phyloP scores from a whole-genome alignment of 108 stramenopile species.

The Stephanodiscus triporus region DNA sequence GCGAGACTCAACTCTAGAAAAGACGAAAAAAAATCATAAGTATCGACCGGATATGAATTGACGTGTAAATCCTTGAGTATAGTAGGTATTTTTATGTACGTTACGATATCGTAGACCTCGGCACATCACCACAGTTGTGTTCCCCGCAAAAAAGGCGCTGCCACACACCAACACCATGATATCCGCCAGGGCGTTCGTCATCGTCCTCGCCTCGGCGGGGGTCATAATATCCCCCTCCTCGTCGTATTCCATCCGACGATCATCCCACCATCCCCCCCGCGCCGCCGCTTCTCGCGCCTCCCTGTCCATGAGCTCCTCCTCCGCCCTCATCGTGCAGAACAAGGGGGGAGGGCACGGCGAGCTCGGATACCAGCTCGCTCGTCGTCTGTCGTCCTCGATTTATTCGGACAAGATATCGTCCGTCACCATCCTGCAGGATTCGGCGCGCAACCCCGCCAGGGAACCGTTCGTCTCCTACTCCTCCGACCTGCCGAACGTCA shows the following conservation, averaged over 20 bases:
- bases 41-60: no score
- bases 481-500: conserved; percentile 73
- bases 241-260: conserved; percentile 26
- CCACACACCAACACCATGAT: no score
- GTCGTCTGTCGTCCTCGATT: conserved; percentile 63
- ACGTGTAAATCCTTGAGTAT: no score
- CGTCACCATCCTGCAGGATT: conserved; percentile 86
- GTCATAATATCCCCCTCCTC: conserved; percentile 17
- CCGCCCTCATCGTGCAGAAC: conserved; percentile 87
- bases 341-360: conserved; percentile 90
- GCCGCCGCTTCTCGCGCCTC: conserved; percentile 6
- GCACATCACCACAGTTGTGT: no score
- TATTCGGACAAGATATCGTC: conserved; percentile 73
- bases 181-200: conserved; percentile 11
- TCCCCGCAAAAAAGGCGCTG: no score
- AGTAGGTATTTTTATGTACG: no score
- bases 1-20: no score
- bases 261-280: neutral
- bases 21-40: no score
- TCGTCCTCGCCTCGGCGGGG: conserved; percentile 29
- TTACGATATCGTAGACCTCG: no score
- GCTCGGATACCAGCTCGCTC: conserved; percentile 81
- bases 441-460: conserved; percentile 68
- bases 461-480: conserved; percentile 82
- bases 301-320: conserved; percentile 54